phyloP scores from a whole-genome alignment of 345 rosid genomes.

The Cochlearia excelsa region DNA sequence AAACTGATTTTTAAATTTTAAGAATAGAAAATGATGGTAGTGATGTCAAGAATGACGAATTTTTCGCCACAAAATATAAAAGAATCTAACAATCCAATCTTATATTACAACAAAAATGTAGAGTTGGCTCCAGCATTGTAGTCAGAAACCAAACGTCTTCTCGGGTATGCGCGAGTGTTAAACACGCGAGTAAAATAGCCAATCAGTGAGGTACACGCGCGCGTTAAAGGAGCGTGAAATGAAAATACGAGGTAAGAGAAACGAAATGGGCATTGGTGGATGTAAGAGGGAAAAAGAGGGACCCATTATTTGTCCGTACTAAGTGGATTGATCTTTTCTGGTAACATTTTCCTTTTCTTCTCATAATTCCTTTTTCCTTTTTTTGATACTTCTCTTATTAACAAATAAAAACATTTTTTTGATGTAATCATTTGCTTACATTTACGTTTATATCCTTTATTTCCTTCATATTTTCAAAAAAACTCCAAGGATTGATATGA shows the following conservation, averaged over 20 bases:
- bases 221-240: slow-evolving; percentile 9
- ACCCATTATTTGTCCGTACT: slow-evolving; percentile 71
- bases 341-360: slow-evolving; percentile 76
- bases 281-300: slow-evolving; percentile 48
- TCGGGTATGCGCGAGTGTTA: not conserved
- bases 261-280: slow-evolving; percentile 44
- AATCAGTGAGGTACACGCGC: slow-evolving; percentile 31
- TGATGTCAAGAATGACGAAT: slow-evolving; percentile 51
- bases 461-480: not conserved
- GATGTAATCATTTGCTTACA: not conserved
- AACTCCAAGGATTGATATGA: not conserved
- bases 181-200: slow-evolving; percentile 10
- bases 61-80: slow-evolving; percentile 27
- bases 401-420: not conserved
- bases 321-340: slow-evolving; percentile 79
- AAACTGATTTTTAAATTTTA: not conserved
- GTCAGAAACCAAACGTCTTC: slow-evolving; percentile 40
- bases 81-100: slow-evolving; percentile 54
- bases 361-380: slow-evolving; percentile 72
- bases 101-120: slow-evolving; percentile 21
- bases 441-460: slow-evolving; percentile 14
- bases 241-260: slow-evolving; percentile 43
- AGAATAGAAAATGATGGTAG: slow-evolving; percentile 17
- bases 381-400: slow-evolving; percentile 42
- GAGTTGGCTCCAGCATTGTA: slow-evolving; percentile 48